Conservation (phyloP, 495 filamentous ascomycete species). For the Neurospora sp. region DNA sequence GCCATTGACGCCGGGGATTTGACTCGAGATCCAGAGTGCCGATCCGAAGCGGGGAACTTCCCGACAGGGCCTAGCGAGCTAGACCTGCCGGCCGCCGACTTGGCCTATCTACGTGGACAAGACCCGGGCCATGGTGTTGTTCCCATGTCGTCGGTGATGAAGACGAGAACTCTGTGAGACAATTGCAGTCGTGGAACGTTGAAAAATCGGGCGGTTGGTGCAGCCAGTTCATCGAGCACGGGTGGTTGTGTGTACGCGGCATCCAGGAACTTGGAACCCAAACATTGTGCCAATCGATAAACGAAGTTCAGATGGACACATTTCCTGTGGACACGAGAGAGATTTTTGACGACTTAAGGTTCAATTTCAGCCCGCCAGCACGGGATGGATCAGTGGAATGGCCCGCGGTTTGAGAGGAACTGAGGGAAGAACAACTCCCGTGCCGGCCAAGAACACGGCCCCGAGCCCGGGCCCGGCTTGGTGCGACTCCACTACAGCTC, state of each 20-base stretch:
- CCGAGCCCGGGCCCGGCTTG: not conserved
- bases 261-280: not conserved
- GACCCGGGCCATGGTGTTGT: not conserved
- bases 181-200: not conserved
- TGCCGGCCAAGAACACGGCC: not conserved
- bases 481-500: not conserved
- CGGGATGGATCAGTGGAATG: not conserved
- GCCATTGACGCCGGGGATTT: not conserved
- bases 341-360: not conserved
- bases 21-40: not conserved
- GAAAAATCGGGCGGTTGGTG: not conserved
- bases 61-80: not conserved
- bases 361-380: not conserved
- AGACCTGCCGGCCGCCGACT: not conserved
- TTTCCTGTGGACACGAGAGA: not conserved
- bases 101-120: not conserved
- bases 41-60: not conserved
- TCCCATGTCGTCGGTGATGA: not conserved
- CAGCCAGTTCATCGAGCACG: not conserved
- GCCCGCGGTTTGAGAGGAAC: not conserved
- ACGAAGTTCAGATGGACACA: not conserved
- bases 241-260: not conserved
- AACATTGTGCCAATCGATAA: not conserved
- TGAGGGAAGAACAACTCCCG: not conserved
- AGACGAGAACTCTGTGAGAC: not conserved